Evolutionary conservation across 768 basidiomycete genomes (phyloP).

Genomic region (Coprinopsis cinerea): DNA sequence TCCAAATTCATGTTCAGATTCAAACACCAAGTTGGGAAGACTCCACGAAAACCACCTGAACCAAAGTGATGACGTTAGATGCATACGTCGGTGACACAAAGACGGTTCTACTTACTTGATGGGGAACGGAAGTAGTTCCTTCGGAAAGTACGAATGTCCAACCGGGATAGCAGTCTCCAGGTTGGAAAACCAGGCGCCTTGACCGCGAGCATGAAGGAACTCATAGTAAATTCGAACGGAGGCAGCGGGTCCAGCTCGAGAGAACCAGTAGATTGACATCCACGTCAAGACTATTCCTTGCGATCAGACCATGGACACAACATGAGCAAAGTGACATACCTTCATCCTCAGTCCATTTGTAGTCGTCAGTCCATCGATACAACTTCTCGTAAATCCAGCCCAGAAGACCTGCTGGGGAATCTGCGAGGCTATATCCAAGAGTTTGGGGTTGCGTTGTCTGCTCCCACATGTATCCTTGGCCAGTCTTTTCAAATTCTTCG

Average conservation of each 20-base stretch:
- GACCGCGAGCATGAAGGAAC: constrained; percentile 12
- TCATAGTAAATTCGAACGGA: constrained; percentile 61
- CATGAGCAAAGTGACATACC: constrained; percentile 21
- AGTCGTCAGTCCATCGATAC: constrained; percentile 42
- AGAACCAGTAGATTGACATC: constrained; percentile 58
- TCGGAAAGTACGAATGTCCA: constrained; percentile 47
- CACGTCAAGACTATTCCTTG: constrained; percentile 41
- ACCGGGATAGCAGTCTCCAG: constrained; percentile 28
- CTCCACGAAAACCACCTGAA: constrained; percentile 34
- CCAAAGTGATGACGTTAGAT: background rate
- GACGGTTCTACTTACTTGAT: constrained; percentile 19
- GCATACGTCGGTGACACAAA: background rate
- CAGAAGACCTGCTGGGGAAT: constrained; percentile 51
- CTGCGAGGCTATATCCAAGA: constrained; percentile 48
- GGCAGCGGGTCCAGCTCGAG: constrained; percentile 51
- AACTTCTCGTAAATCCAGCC: constrained; percentile 53
- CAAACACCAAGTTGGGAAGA: constrained; percentile 35
- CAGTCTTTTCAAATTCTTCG: constrained; percentile 22
- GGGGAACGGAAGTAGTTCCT: constrained; percentile 32
- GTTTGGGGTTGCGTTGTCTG: constrained; percentile 48
- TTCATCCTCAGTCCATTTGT: constrained; percentile 54
- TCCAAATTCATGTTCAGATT: constrained; percentile 39
- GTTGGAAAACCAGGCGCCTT: constrained; percentile 10
- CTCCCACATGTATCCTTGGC: constrained; percentile 31
- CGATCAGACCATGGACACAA: background rate